Conservation (phyloP, 2,329 filamentous ascomycete species). For the Sclerotinia subarctica region DNA sequence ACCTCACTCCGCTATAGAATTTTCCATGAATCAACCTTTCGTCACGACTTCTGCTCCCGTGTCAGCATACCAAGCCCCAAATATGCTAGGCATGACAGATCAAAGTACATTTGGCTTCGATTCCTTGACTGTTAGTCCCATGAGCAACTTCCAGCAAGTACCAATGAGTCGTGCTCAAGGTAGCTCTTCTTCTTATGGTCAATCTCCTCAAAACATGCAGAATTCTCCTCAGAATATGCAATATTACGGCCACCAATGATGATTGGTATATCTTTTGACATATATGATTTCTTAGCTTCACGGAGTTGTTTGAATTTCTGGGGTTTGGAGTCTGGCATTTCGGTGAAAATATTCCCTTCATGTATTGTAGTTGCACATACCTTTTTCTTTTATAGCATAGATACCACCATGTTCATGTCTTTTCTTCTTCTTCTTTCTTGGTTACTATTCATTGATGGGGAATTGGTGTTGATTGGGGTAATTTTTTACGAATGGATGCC, state of each 20-base stretch:
- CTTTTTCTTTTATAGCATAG: conserved; percentile 26
- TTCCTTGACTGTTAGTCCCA: conserved; percentile 25
- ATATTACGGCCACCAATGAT: conserved; percentile 30
- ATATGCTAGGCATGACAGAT: conserved; percentile 32
- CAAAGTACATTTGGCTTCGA: conserved; percentile 29
- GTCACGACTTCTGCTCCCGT: conserved; percentile 30
- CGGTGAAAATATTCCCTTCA: not conserved
- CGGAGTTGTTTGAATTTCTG: not conserved
- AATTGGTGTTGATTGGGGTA: not conserved
- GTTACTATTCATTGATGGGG: not conserved
- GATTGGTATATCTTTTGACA: conserved; percentile 15
- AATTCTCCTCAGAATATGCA: conserved; percentile 22
- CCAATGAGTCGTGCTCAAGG: conserved; percentile 34
- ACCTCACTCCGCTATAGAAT: conserved; percentile 23
- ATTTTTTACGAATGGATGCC: not conserved
- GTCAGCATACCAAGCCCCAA: conserved; percentile 30
- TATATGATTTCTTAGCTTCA: not conserved
- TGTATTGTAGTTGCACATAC: conserved; percentile 20
- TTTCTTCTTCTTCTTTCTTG: conserved; percentile 15
- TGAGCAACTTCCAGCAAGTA: conserved; percentile 29
- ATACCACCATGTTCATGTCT: conserved; percentile 32
- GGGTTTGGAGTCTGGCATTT: not conserved
- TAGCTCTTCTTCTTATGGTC: conserved; percentile 33
- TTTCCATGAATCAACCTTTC: conserved; percentile 31
- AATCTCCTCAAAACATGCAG: conserved; percentile 30